phyloP scores from a whole-genome alignment of 108 stramenopile genomes.

The Skeletonema potamos region DNA sequence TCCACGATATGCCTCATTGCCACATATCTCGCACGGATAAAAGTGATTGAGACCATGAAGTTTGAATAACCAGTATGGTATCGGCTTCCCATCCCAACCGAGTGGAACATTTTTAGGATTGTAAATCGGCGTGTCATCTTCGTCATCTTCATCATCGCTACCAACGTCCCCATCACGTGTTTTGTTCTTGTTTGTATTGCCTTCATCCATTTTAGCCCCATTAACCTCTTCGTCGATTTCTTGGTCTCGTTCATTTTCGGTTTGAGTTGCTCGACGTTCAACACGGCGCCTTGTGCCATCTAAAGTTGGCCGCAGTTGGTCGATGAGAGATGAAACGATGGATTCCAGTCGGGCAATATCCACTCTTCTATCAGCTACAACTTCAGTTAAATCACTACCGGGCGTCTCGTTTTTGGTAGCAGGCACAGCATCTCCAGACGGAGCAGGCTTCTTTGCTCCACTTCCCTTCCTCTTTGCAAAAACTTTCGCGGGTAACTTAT shows the following conservation, averaged over 20 bases:
- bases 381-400: neutral
- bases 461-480: slow-evolving; percentile 58
- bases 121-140: slow-evolving; percentile 97
- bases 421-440: neutral
- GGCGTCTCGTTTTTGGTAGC: neutral
- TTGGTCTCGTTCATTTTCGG: slow-evolving; percentile 87
- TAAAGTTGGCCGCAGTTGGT: slow-evolving; percentile 83
- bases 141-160: slow-evolving; percentile 71
- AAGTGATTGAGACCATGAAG: slow-evolving; percentile 98
- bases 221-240: slow-evolving; percentile 86
- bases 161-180: slow-evolving; percentile 45
- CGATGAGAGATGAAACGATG: slow-evolving; percentile 74
- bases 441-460: neutral
- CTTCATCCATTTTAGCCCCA: slow-evolving; percentile 28
- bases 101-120: slow-evolving; percentile 98
- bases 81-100: slow-evolving; percentile 99
- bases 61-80: slow-evolving; percentile 99
- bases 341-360: slow-evolving; percentile 77
- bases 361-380: slow-evolving; percentile 59
- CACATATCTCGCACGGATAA: slow-evolving; percentile 98
- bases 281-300: slow-evolving; percentile 87
- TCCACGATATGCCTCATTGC: slow-evolving; percentile 95
- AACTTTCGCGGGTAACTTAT: slow-evolving; percentile 82
- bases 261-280: slow-evolving; percentile 92
- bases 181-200: slow-evolving; percentile 28